Evolutionary conservation across 306 rosid genomes (phyloP).

Genomic region (Quercus gilva): DNA sequence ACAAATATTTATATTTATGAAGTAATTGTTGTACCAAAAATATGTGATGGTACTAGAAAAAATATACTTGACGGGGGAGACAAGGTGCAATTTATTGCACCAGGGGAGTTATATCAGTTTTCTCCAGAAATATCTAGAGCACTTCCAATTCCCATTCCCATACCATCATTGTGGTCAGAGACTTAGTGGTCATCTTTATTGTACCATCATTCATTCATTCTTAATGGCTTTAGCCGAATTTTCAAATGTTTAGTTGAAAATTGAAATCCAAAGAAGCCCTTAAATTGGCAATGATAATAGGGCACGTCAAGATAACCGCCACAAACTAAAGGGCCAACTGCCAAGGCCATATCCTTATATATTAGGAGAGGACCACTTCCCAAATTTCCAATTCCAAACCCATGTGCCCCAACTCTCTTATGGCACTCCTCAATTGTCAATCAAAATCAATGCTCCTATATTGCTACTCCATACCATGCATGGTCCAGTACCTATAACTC

Average conservation of each 20-base stretch:
- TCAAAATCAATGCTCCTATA: background rate
- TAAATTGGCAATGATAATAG: background rate
- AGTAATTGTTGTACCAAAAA: rapidly evolving
- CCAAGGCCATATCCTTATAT: too few relatives aligned
- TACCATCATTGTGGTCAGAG: too few relatives aligned
- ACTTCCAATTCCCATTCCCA: too few relatives aligned
- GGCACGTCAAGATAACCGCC: background rate
- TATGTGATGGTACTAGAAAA: rapidly evolving
- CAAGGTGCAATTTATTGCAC: too few relatives aligned
- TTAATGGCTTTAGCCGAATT: background rate
- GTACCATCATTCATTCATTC: too few relatives aligned
- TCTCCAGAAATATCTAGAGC: too few relatives aligned
- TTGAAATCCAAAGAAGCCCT: background rate
- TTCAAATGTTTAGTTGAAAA: slow-evolving; percentile 7
- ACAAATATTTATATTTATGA: rapidly evolving
- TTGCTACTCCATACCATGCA: background rate
- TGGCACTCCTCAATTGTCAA: background rate
- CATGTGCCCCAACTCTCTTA: background rate
- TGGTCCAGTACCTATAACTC: background rate
- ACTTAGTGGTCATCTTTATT: too few relatives aligned
- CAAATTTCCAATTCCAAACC: background rate
- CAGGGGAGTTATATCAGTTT: too few relatives aligned
- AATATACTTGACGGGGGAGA: too few relatives aligned
- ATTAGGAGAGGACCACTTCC: background rate
- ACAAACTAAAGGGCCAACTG: background rate